Base-by-base conservation (phyloP, 2,329 filamentous ascomycete species). In the Fusarium acutatum region DNA sequence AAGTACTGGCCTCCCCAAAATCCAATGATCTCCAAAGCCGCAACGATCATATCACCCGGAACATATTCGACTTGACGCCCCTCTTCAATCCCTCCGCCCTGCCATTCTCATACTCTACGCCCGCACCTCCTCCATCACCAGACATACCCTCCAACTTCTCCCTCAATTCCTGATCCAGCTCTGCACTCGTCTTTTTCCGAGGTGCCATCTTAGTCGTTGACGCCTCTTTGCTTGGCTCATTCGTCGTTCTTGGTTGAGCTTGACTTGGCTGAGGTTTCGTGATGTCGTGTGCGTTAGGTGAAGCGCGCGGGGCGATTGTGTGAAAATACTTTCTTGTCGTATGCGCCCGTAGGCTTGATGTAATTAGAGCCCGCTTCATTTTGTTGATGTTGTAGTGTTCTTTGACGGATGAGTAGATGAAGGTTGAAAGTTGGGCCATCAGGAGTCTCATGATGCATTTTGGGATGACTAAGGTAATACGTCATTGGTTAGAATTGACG, bases 61-160 rank as follows among this genome's bases (percentile, higher is more conserved):
- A 95, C 92, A 94, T 94, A 75, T 94, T 94, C 59, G 91, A 89
- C 79, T 88, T 91, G 17, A 95, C 93, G 40, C 91, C 88, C 56
- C 92, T 85, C 82, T 94, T 95, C 87, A 95, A 91, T 0, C 91
- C 86, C 11, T 90, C 90, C 0, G 93, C 89, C 79, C 91, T 88
- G 0, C 93, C 93, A 75, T 94, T 88, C 80, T 95, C 93, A 68
- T 93, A 92, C 80, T 95, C 93, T 9, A 95, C 83, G 2, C 93
- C 93, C 7, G 92, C 86, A 32, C 88, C 88, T 14, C 93, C 93
- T 8, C 93, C 93, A 46, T 91, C 92, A 2, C 93, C 93, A 0
- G 91, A 87, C 35, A 92, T 84, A 17, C 87, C 89, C 74, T 93
- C 90, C 76, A 95, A 86, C 69, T 90, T 93, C 67, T 86, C 80